Evolutionary conservation across 2,329 filamentous ascomycete species (phyloP).

Genomic region (Coniella vitis): DNA sequence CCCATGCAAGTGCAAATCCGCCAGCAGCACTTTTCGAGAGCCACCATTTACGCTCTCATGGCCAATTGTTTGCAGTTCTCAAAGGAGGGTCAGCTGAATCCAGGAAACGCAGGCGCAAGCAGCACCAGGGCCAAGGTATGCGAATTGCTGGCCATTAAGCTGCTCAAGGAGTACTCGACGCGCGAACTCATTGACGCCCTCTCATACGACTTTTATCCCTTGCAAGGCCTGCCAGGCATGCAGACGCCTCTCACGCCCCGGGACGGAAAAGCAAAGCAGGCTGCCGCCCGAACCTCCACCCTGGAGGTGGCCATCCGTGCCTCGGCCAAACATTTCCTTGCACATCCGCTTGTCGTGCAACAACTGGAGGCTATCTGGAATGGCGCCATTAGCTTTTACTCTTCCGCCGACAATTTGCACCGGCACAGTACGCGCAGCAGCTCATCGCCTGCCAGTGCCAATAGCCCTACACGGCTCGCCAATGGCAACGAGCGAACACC

Average conservation of each 20-base stretch:
- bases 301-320: slow-evolving; percentile 90
- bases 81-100: slow-evolving; percentile 77
- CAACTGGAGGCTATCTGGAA: slow-evolving; percentile 98
- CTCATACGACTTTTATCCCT: slow-evolving; percentile 89
- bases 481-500: slow-evolving; percentile 40
- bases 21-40: slow-evolving; percentile 74
- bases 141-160: slow-evolving; percentile 81
- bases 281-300: slow-evolving; percentile 74
- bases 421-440: slow-evolving; percentile 38
- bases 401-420: slow-evolving; percentile 77
- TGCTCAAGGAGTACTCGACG: slow-evolving; percentile 84
- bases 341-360: slow-evolving; percentile 85
- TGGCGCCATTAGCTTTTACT: slow-evolving; percentile 90
- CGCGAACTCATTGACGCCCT: slow-evolving; percentile 88
- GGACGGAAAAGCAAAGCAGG: slow-evolving; percentile 40
- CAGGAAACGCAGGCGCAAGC: slow-evolving; percentile 77
- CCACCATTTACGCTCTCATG: slow-evolving; percentile 83
- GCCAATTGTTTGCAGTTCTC: slow-evolving; percentile 90
- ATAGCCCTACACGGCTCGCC: slow-evolving; percentile 22
- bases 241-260: slow-evolving; percentile 33
- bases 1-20: slow-evolving; percentile 89
- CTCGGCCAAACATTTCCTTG: slow-evolving; percentile 85
- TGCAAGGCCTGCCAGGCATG: slow-evolving; percentile 64
- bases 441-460: slow-evolving; percentile 11
- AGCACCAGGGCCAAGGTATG: slow-evolving; percentile 81